phyloP scores from a whole-genome alignment of 2,329 filamentous ascomycete species.

The Calonectria henricotiae region DNA sequence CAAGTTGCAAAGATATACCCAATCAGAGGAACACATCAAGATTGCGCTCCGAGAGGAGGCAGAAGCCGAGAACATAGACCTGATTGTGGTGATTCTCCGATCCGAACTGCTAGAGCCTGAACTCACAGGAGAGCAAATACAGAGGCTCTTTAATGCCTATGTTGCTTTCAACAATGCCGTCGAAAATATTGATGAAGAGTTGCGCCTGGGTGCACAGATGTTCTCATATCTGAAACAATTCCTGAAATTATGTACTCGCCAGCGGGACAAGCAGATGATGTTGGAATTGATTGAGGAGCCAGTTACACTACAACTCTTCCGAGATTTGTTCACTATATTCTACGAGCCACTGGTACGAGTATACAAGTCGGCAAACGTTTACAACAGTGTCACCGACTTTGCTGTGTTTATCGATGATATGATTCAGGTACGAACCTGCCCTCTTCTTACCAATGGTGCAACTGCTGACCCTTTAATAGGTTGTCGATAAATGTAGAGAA shows the following conservation, averaged over 20 bases:
- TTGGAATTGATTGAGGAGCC: constrained; percentile 94
- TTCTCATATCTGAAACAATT: constrained; percentile 97
- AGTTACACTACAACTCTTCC: constrained; percentile 95
- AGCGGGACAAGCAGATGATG: constrained; percentile 98
- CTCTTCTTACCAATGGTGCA: neutral
- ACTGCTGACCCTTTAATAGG: constrained; percentile 59
- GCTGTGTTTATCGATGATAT: constrained; percentile 93
- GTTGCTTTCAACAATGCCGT: constrained; percentile 97
- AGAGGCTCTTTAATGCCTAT: constrained; percentile 92
- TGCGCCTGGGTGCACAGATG: constrained; percentile 90
- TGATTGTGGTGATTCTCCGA: constrained; percentile 88
- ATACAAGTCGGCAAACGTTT: constrained; percentile 99
- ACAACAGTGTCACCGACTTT: constrained; percentile 97
- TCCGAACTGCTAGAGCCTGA: constrained; percentile 83
- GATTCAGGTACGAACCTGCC: constrained; percentile 76
- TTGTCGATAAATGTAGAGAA: constrained; percentile 77
- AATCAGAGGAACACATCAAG: constrained; percentile 84
- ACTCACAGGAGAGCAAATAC: constrained; percentile 82
- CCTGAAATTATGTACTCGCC: constrained; percentile 90
- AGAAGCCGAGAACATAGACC: constrained; percentile 80
- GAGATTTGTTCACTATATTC: constrained; percentile 98
- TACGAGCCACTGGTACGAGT: constrained; percentile 97
- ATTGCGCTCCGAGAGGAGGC: constrained; percentile 82
- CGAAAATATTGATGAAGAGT: constrained; percentile 89
- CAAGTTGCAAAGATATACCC: constrained; percentile 86